Conservation (phyloP, 345 rosid species). For the Barbarea vulgaris region DNA sequence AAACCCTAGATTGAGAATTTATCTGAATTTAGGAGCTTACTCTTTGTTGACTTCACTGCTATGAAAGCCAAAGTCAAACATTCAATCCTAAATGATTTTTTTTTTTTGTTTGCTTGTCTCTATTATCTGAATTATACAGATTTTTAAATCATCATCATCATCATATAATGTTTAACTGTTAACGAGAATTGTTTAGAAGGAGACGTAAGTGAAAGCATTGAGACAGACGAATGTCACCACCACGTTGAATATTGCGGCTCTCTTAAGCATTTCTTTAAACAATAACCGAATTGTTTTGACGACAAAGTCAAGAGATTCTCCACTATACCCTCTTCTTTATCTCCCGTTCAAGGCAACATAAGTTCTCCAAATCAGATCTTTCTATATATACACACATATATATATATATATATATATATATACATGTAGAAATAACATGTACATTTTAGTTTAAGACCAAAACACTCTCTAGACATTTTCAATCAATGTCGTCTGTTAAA, state of each 20-base stretch:
- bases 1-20: too few species aligned
- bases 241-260: not conserved
- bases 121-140: not conserved
- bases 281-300: slow-evolving; percentile 40
- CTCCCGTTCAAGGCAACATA: slow-evolving; percentile 39
- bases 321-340: slow-evolving; percentile 34
- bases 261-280: not conserved
- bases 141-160: too few species aligned
- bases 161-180: too few species aligned
- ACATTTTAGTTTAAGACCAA: slow-evolving; percentile 18
- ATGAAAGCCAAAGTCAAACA: not conserved
- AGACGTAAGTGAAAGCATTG: slow-evolving; percentile 34
- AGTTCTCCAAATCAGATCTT: slow-evolving; percentile 4
- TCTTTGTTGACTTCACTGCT: not conserved
- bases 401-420: slow-evolving; percentile 24
- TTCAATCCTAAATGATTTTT: not conserved
- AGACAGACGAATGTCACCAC: slow-evolving; percentile 20
- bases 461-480: slow-evolving; percentile 7
- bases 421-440: slow-evolving; percentile 5
- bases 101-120: not conserved
- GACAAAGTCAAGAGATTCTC: slow-evolving; percentile 43
- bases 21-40: too few species aligned
- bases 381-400: not conserved
- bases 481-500: slow-evolving; percentile 33
- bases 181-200: not conserved